phyloP scores from a whole-genome alignment of 306 rosid genomes.

The Corylus americana region DNA sequence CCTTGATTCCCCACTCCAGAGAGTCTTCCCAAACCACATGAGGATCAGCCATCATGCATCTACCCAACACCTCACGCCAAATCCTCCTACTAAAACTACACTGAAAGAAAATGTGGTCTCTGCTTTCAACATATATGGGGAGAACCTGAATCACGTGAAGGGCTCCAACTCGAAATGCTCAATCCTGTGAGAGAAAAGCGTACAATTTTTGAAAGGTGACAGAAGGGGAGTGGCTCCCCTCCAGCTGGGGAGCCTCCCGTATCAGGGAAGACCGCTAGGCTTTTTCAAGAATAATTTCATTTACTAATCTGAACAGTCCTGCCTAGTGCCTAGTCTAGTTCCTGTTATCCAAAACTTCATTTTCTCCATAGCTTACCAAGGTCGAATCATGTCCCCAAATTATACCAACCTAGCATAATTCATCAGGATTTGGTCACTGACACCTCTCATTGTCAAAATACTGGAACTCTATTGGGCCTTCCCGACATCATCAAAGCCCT shows the following conservation, averaged over 20 bases:
- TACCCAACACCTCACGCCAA: no score
- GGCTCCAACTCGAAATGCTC: neutral
- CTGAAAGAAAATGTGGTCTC: no score
- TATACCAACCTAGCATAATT: neutral
- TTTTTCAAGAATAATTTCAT: neutral
- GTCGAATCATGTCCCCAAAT: neutral
- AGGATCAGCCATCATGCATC: no score
- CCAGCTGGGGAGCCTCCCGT: no score
- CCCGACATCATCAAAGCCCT: neutral
- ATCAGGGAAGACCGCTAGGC: neutral
- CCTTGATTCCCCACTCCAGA: no score
- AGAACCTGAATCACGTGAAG: neutral
- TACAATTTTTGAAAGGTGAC: no score
- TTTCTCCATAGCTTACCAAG: neutral
- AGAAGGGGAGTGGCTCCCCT: no score
- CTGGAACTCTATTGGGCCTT: neutral
- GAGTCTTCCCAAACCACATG: no score
- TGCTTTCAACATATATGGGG: neutral
- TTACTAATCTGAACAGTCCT: neutral
- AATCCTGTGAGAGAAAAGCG: neutral
- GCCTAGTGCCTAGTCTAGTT: neutral
- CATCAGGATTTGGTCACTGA: neutral
- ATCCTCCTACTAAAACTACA: no score
- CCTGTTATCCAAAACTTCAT: neutral
- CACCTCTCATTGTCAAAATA: neutral